Evolutionary conservation across 768 basidiomycete genomes (phyloP), one percentile per base, ranked within the genome.

Genomic region (Daedalea quercina): DNA sequence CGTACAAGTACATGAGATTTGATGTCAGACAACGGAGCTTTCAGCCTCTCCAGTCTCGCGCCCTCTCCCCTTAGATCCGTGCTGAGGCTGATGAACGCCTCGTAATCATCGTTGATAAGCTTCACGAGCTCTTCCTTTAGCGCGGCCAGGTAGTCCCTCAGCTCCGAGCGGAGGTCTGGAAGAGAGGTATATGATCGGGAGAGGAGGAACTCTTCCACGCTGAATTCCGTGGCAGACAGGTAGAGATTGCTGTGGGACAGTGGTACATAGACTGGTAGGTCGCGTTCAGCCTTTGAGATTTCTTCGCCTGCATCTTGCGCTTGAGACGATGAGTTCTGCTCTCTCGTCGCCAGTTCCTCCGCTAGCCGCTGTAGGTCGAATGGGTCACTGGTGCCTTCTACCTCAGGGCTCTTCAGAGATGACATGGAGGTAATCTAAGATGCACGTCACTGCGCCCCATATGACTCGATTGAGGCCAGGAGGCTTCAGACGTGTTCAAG

Each of bases 41-140:
- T 82, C 53, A 99, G 65, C 53, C 78, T 73, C 53, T 78, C 75
- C 60, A 95, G 66, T 57, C 91, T 75, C 35, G 76, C 73, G 2
- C 89, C 87, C 69, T 97, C 94, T 42, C 87, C 92, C 58, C 84
- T 79, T 57, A 98, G 67, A 61, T 97, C 93, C 2, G 94, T 94
- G 57, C 94, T 94, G 26, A 99, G 75, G 60, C 90, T 92, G 62
- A 98, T 95, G 66, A 98, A 99, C 13, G 94, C 94, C 67, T 94
- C 94, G 63, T 98, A 99, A 70, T 98, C 96, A 60, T 93, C 87
- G 69, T 99, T 98, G 66, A 98, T 96, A 63, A 98, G 82, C 62
- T 84, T 84, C 26, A 98, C 93, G 33, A 99, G 78, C 66, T 96
- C 95, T 66, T 94, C 91, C 68, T 95, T 93, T 57, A 99, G 71